Evolutionary conservation across 805 yeast species (phyloP), one percentile per base, ranked within the genome.

Genomic region (Kuraishia ogatae): DNA sequence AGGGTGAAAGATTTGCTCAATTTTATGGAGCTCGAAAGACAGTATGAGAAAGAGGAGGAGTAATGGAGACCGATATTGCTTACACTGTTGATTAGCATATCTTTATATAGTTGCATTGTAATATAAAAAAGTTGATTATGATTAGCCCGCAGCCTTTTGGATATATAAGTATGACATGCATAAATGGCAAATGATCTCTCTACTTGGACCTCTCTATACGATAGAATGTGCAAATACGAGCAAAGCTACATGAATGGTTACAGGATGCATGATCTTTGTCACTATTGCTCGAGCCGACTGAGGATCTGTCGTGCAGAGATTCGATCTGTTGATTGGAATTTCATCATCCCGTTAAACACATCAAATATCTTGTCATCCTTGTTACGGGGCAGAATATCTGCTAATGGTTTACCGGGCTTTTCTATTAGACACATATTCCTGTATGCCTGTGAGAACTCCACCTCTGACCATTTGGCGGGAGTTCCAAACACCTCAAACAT

Each of bases 401-500:
- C 56, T 2, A 60, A 48, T 0, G 69, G 61, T 29, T 56, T 55
- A 1, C 67, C 64, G 1, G 57, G 53, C 29, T 63, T 62, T 11
- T 56, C 54, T 19, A 59, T 57, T 52, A 72, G 69, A 6, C 63
- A 59, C 61, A 74, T 61, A 4, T 67, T 66, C 2, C 61, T 56
- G 58, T 74, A 77, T 0, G 75, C 66, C 1, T 62, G 53, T 2
- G 75, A 69, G n/a, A 62, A 64, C 57, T 64, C 59, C 61, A 78
- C 71, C 52, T 76, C 78, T 0, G 78, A 73, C 80, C 81, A 76
- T 21, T 61, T 50, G n/a, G 71, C 66, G 0, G 92, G 91, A 0
- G 89, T 80, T 0, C 96, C 96, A 62, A 88, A 81, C 1, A 67
- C 69, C 17, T 69, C 64, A 59, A 86, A 78, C 1, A 85, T 79